Conservation (phyloP, 345 rosid genomes). For the Salix dunnii region DNA sequence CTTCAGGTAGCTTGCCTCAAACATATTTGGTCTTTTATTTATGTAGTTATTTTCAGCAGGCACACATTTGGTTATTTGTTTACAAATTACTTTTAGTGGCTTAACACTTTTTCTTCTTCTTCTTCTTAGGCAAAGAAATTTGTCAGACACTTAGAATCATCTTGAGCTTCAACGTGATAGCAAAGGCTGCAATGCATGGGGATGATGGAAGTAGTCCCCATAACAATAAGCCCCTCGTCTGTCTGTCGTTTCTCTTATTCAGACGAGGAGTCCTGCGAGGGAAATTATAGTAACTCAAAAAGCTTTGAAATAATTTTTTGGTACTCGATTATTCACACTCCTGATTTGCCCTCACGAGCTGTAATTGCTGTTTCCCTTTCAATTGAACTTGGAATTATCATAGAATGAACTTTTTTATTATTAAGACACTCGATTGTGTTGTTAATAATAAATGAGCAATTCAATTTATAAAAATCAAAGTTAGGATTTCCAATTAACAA, state of each 20-base stretch:
- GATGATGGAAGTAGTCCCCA: conserved; percentile 11
- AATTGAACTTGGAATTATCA: neutral
- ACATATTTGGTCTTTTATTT: neutral
- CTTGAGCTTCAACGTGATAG: conserved; percentile 25
- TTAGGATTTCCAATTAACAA: too few relatives aligned
- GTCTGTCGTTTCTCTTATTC: neutral
- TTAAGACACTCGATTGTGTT: too few relatives aligned
- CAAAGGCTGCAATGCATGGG: neutral
- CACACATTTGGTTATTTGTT: neutral
- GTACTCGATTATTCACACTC: neutral
- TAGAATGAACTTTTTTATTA: neutral
- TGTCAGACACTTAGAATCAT: conserved; percentile 47
- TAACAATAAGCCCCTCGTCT: conserved; percentile 20
- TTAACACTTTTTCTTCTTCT: neutral
- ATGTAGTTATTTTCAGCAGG: neutral
- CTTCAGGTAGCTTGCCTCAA: neutral
- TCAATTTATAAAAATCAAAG: too few relatives aligned
- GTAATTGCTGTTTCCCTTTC: neutral
- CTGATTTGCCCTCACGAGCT: neutral
- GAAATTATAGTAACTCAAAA: conserved; percentile 1
- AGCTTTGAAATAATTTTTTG: neutral
- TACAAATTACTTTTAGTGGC: neutral
- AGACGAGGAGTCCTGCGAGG: conserved; percentile 2
- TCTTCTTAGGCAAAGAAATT: conserved; percentile 51
- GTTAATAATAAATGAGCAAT: too few relatives aligned